These are phyloP conservation scores for Triticum dicoccoides DNA, from an alignment of 176 grass and related monocot species.

Conservation along the genomic window DNA sequence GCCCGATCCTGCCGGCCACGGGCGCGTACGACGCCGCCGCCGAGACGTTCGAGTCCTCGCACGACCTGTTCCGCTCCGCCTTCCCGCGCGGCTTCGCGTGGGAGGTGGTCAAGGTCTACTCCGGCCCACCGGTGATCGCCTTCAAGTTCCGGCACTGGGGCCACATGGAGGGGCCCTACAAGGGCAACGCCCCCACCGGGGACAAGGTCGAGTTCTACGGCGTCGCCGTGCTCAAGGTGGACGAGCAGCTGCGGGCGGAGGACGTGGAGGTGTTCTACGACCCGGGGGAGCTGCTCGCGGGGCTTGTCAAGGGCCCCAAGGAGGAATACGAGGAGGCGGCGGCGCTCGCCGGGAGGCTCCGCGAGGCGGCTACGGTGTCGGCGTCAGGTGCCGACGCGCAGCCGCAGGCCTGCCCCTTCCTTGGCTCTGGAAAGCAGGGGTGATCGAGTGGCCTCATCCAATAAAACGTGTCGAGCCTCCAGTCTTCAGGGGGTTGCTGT, in stretches of 20 bases:
- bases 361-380: constrained; percentile 25
- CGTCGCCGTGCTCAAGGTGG: constrained; percentile 86
- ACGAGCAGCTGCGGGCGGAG: constrained; percentile 72
- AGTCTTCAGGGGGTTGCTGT: neutral
- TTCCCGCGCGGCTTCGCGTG: constrained; percentile 86
- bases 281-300: constrained; percentile 69
- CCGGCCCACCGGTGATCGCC: constrained; percentile 55
- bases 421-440: constrained; percentile 14
- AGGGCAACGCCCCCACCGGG: constrained; percentile 61
- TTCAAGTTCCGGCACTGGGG: constrained; percentile 99
- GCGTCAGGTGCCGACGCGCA: constrained; percentile 7
- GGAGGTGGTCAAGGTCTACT: constrained; percentile 77
- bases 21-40: constrained; percentile 61
- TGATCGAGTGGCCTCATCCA: neutral
- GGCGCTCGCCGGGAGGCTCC: constrained; percentile 29
- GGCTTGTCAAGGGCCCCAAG: constrained; percentile 58
- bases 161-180: constrained; percentile 70
- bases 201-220: constrained; percentile 72
- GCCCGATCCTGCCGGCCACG: constrained; percentile 46
- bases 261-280: constrained; percentile 88
- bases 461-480: neutral
- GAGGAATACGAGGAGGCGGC: constrained; percentile 2
- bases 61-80: constrained; percentile 61
- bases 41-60: constrained; percentile 91
- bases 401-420: constrained; percentile 33